Base-by-base conservation (phyloP, 306 rosid species). In the peach (Prunus persica) region DNA sequence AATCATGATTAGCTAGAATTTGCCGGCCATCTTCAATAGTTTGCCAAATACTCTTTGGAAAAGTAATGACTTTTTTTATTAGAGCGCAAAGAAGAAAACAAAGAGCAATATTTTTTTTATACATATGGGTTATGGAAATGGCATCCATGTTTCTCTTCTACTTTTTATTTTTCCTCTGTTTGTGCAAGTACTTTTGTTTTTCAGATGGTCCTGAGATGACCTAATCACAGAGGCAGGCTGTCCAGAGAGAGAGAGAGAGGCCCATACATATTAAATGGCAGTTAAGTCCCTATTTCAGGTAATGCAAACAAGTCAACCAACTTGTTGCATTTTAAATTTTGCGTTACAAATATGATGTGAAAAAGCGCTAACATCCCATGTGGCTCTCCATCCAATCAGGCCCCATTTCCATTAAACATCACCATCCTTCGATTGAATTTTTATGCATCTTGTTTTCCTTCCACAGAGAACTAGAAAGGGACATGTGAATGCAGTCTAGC, bases 321-420 rank as follows among this genome's bases (percentile, higher is more conserved):
- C 85, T 79, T 73, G 78, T 75, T 65, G 18, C 4, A 63, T 78
- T 80, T 76, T 28, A 81, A 81, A 78, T 34, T 80, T 50, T 80
- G 66, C 76, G 60, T 83, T 64, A 58, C 73, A 67, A 54, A 79
- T 78, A 71, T 75, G 81, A 71, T 75, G 93, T 41, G 78, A 28
- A 82, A 85, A 88, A 84, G 87, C 83, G 46, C 71, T 72, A 67
- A 74, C 86, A 85, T 27, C 77, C 91, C 97, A 86, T 87, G 93
- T 88, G 91, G 83, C 77, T 66, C 46, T 25, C 64, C 74, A 43
- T 81, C 65, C 20, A 52, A 65, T 60, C 86, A 83, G 87, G 89
- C 71, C 27, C 95, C 87, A 73, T 73, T 82, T 67, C 74, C 69
- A 76, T 77, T 63, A 69, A 45, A 76, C 83, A 75, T 85, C 88